These are phyloP conservation scores for Myxozyma neotropica DNA, from an alignment of 805 yeast species.

Conservation along the genomic window DNA sequence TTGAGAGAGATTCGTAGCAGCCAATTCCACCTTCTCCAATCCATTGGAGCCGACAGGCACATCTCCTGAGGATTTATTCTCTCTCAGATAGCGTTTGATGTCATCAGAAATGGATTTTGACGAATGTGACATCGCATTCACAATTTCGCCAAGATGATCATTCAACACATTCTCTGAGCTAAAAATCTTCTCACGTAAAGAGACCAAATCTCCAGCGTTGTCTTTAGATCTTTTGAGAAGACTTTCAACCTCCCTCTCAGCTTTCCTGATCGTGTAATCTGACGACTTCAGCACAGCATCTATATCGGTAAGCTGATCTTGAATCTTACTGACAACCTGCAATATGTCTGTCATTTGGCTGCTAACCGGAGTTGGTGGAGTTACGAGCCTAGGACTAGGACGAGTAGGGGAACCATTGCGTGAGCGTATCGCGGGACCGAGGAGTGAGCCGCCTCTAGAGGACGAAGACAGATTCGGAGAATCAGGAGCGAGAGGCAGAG, in stretches of 20 bases:
- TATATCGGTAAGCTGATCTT: slow-evolving; percentile 39
- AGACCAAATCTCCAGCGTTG: slow-evolving; percentile 43
- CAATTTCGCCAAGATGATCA: slow-evolving; percentile 2
- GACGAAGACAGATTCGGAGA: slow-evolving; percentile 39
- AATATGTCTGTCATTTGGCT: slow-evolving; percentile 31
- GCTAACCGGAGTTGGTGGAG: background rate
- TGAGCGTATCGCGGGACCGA: slow-evolving; percentile 11
- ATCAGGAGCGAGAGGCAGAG: slow-evolving; percentile 48
- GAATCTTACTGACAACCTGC: slow-evolving; percentile 36
- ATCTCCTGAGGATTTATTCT: background rate
- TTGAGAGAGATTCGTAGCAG: background rate
- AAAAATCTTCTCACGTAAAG: slow-evolving; percentile 33
- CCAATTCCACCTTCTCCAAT: background rate
- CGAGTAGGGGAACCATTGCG: slow-evolving; percentile 10
- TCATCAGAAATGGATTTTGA: slow-evolving; percentile 3
- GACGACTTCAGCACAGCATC: slow-evolving; percentile 41
- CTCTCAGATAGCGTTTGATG: background rate
- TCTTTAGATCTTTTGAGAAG: slow-evolving; percentile 44
- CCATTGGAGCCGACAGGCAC: background rate
- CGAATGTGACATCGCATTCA: background rate
- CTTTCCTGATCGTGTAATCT: slow-evolving; percentile 41
- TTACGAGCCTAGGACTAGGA: slow-evolving; percentile 1
- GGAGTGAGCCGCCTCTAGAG: background rate
- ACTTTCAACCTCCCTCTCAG: slow-evolving; percentile 42
- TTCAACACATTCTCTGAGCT: slow-evolving; percentile 4